These are phyloP conservation scores for Sarcodon aspratus DNA, from an alignment of 768 basidiomycete genomes.

Conservation along the genomic window DNA sequence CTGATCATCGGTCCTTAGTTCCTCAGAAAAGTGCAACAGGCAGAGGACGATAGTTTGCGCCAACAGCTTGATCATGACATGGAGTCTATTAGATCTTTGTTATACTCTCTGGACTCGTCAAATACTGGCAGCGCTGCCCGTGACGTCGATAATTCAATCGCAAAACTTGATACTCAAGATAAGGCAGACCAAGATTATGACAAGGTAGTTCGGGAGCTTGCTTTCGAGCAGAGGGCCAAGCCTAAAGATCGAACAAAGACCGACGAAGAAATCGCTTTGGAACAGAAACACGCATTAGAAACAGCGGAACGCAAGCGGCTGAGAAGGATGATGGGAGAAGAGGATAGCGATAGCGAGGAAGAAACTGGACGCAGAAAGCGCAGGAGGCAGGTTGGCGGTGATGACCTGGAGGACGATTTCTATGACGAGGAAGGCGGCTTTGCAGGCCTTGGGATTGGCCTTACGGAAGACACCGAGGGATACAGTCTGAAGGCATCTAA, in stretches of 20 bases:
- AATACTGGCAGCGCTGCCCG: slow-evolving; percentile 10
- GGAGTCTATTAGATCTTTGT: slow-evolving; percentile 62
- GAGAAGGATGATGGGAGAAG: slow-evolving; percentile 78
- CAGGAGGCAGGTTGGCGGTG: slow-evolving; percentile 50
- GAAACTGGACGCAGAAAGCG: slow-evolving; percentile 39
- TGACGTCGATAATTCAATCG: not conserved
- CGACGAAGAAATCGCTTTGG: slow-evolving; percentile 85
- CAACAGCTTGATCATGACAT: slow-evolving; percentile 86
- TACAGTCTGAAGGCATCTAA: no score
- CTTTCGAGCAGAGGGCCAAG: slow-evolving; percentile 87
- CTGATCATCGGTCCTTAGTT: slow-evolving; percentile 33
- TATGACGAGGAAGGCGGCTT: slow-evolving; percentile 15
- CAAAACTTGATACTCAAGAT: not conserved
- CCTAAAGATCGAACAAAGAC: slow-evolving; percentile 95
- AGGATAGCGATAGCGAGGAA: slow-evolving; percentile 50
- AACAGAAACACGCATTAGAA: slow-evolving; percentile 79
- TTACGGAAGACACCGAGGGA: slow-evolving; percentile 14
- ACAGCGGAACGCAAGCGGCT: slow-evolving; percentile 72
- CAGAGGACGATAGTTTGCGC: slow-evolving; percentile 76
- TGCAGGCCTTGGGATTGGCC: slow-evolving; percentile 20
- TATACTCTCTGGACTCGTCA: slow-evolving; percentile 45
- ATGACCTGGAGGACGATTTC: slow-evolving; percentile 91
- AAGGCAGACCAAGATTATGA: slow-evolving; percentile 66
- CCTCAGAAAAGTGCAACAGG: slow-evolving; percentile 79
- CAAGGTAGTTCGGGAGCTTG: slow-evolving; percentile 82